Percentiles rank a stretch among this genome's conserved stretches.
These are phyloP conservation scores for Rhytidhysteron rufulum DNA, from an alignment of 2,329 filamentous ascomycete species.

Conservation along the genomic window DNA sequence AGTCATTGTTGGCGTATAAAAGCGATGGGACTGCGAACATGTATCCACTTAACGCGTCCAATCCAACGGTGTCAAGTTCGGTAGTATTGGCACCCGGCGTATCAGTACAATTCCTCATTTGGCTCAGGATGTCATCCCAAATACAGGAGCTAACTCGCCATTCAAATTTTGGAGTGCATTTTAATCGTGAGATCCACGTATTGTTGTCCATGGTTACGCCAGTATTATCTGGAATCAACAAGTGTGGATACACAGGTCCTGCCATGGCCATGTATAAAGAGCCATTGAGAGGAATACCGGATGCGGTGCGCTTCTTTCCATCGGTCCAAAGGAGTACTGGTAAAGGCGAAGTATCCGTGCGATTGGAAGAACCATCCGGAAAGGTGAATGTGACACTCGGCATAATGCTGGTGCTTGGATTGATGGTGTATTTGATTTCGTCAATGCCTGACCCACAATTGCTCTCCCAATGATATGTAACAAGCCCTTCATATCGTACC, in stretches of 20 bases:
- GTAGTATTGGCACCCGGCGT: constrained; percentile 1
- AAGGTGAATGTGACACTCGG: constrained; percentile 6
- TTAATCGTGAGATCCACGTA: constrained; percentile 5
- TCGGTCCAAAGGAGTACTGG: constrained; percentile 6
- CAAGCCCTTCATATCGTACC: constrained; percentile 4
- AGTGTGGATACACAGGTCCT: background rate
- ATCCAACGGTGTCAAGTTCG: constrained; percentile 4
- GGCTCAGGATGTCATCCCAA: background rate
- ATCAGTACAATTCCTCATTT: constrained; percentile 4
- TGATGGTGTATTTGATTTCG: constrained; percentile 3
- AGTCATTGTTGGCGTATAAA: constrained; percentile 1
- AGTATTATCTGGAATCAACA: background rate
- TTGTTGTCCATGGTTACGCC: background rate
- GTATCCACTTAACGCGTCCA: constrained; percentile 5
- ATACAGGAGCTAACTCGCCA: constrained; percentile 7
- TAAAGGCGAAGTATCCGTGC: background rate
- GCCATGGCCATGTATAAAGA: constrained; percentile 3
- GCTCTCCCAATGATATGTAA: constrained; percentile 2
- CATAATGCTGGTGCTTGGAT: background rate
- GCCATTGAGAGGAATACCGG: constrained; percentile 4
- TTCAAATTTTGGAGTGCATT: constrained; percentile 3
- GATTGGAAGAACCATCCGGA: constrained; percentile 4
- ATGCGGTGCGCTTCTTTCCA: background rate
- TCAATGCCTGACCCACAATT: constrained; percentile 3
- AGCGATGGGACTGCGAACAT: constrained; percentile 5